These are phyloP conservation scores for Suhomyces sp. DNA, from an alignment of 805 yeast genomes.

Conservation along the genomic window DNA sequence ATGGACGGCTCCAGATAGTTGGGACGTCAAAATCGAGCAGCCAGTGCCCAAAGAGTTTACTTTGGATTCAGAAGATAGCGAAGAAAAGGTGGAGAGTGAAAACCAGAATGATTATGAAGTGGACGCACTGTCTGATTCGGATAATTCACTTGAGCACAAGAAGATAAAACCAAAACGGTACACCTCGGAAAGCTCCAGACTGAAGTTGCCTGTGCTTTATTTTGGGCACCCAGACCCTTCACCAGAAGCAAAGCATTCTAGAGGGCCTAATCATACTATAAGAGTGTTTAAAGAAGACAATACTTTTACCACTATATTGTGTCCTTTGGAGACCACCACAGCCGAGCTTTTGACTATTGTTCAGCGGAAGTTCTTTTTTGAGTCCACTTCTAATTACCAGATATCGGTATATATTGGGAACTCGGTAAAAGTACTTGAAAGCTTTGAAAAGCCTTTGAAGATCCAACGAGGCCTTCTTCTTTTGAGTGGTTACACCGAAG, in stretches of 20 bases:
- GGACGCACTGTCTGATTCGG: conserved; percentile 3
- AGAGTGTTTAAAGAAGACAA: conserved; percentile 82
- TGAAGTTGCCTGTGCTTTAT: conserved; percentile 30
- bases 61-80: conserved; percentile 16
- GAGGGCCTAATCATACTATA: conserved; percentile 46
- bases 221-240: conserved; percentile 13
- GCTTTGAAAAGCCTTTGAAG: conserved; percentile 71
- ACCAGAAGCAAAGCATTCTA: conserved; percentile 10
- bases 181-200: conserved; percentile 1
- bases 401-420: conserved; percentile 74
- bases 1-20: conserved; percentile 49
- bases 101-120: conserved; percentile 6
- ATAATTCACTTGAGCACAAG: not conserved
- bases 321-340: conserved; percentile 75
- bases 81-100: conserved; percentile 6
- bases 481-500: conserved; percentile 73
- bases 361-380: conserved; percentile 74
- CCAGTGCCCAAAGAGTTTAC: conserved; percentile 4
- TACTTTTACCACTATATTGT: conserved; percentile 78
- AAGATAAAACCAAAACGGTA: not conserved
- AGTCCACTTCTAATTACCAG: conserved; percentile 68
- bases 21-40: conserved; percentile 41
- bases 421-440: conserved; percentile 66
- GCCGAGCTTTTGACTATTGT: conserved; percentile 67
- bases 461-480: conserved; percentile 71